Conservation (phyloP, 2,329 filamentous ascomycete genomes). For the Sclerotinia borealis region DNA sequence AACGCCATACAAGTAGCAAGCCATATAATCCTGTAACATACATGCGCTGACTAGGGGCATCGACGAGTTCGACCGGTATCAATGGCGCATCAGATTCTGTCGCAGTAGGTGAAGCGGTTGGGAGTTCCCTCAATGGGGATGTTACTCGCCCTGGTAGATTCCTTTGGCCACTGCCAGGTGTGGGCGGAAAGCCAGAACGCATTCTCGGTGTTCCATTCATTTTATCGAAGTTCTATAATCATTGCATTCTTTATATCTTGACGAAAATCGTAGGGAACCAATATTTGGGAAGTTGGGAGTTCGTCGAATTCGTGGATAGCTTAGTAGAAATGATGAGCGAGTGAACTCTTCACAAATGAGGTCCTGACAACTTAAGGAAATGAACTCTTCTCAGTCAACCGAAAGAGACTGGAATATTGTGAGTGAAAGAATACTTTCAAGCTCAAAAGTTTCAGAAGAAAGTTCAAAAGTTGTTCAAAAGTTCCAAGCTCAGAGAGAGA, state of each 20-base stretch:
- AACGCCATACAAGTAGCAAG: slow-evolving; percentile 69
- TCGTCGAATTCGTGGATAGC: background rate
- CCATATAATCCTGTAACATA: slow-evolving; percentile 79
- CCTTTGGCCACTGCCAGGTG: slow-evolving; percentile 50
- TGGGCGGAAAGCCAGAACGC: slow-evolving; percentile 75
- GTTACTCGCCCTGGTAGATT: slow-evolving; percentile 26
- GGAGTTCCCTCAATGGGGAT: slow-evolving; percentile 28
- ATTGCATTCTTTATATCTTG: slow-evolving; percentile 41
- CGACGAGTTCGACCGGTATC: slow-evolving; percentile 74
- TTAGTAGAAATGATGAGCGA: background rate
- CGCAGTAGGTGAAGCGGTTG: slow-evolving; percentile 16
- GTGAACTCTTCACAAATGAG: background rate
- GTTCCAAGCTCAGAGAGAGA: no score
- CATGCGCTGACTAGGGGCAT: slow-evolving; percentile 84
- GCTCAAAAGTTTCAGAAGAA: no score
- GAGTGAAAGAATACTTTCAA: no score
- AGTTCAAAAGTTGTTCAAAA: no score
- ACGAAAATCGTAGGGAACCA: slow-evolving; percentile 14
- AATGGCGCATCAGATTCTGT: slow-evolving; percentile 46
- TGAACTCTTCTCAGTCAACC: no score
- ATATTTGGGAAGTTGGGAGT: background rate
- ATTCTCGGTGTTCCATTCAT: slow-evolving; percentile 73
- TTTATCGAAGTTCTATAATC: background rate
- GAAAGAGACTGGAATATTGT: background rate
- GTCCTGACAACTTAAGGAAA: background rate